Percentiles rank a stretch among this genome's conserved stretches.
Conservation (phyloP, 129 eudicot species). For the Pulicaria dysenterica region DNA sequence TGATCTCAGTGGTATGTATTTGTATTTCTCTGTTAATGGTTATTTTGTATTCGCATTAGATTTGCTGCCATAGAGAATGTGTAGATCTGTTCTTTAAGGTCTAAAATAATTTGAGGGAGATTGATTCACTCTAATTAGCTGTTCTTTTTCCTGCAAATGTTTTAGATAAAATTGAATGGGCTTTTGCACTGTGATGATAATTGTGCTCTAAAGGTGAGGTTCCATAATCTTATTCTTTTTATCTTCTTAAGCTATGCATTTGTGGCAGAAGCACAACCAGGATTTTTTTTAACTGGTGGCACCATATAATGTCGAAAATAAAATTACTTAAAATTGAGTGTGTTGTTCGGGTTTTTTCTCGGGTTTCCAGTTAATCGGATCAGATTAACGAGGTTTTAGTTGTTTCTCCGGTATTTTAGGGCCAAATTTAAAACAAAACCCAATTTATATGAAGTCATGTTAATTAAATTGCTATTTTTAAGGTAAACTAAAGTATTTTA, state of each 20-base stretch:
- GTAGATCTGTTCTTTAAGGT: neutral
- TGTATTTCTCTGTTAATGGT: neutral
- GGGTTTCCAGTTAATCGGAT: no score
- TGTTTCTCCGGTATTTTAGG: no score
- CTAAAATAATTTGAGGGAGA: neutral
- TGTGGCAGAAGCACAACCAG: no score
- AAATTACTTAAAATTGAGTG: no score
- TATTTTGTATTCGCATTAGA: neutral
- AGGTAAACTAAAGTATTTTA: no score
- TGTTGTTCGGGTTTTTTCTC: no score
- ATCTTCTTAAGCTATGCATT: slow-evolving; percentile 1
- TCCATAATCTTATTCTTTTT: neutral
- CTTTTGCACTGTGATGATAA: slow-evolving; percentile 87
- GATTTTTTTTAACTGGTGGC: no score
- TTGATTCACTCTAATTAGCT: slow-evolving; percentile 7
- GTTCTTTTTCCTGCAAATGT: neutral
- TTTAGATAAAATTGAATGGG: slow-evolving; percentile 88
- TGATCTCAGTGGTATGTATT: slow-evolving; percentile 75
- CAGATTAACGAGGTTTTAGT: no score
- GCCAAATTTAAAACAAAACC: no score
- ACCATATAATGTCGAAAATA: no score
- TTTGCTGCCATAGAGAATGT: neutral
- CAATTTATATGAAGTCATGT: no score
- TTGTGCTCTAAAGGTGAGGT: slow-evolving; percentile 85
- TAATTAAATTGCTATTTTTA: no score